These are phyloP conservation scores for Neurospora hispaniola DNA, from an alignment of 495 filamentous ascomycete species.

Conservation along the genomic window DNA sequence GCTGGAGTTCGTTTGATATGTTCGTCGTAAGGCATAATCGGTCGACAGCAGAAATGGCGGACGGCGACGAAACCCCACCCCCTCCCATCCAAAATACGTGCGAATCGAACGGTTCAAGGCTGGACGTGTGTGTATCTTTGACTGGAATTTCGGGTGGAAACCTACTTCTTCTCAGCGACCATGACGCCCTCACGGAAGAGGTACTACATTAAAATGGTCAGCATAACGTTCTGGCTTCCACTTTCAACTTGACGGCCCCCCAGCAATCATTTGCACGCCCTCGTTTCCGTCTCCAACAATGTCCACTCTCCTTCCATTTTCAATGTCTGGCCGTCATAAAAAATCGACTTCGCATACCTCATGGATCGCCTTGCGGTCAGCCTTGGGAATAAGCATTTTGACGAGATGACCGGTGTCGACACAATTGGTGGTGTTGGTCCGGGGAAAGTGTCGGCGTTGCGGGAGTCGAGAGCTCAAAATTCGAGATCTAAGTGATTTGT, in stretches of 20 bases:
- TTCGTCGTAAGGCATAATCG: not conserved
- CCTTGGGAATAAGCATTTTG: conserved; percentile 95
- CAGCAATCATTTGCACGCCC: not conserved
- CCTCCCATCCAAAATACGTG: not conserved
- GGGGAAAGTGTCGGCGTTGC: conserved; percentile 24
- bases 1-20: not conserved
- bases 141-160: conserved; percentile 10
- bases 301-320: not conserved
- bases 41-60: not conserved
- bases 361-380: conserved; percentile 99
- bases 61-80: not conserved
- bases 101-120: not conserved
- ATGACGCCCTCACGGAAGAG: conserved; percentile 99
- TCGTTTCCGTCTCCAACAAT: not conserved
- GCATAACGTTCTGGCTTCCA: conserved; percentile 9
- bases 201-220: conserved; percentile 53
- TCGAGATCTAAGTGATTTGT: conserved; percentile 26
- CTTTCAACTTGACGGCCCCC: not conserved
- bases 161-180: conserved; percentile 88
- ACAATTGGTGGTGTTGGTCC: conserved; percentile 35
- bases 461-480: conserved; percentile 25
- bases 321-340: conserved; percentile 1
- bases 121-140: not conserved
- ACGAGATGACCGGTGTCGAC: conserved; percentile 35
- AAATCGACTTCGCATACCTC: conserved; percentile 32